Base-by-base conservation (phyloP, 305 asterid genomes). In the Fraxinus sp. region DNA sequence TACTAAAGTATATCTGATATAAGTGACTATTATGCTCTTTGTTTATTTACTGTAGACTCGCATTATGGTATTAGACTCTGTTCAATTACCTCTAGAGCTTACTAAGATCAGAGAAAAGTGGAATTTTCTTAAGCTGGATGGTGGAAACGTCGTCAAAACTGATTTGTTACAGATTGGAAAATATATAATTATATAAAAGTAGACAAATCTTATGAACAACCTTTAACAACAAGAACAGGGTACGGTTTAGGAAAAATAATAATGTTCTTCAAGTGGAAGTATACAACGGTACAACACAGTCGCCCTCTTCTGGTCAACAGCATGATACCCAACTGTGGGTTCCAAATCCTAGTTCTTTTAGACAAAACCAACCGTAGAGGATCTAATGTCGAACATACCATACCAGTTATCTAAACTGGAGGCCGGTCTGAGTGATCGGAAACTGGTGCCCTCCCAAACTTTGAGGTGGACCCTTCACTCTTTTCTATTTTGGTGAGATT, bases 401-500 rank as follows among this genome's bases (percentile, higher is more conserved):
- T n/a, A 55, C 24, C 26, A 22, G 26, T 52, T 52, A 22, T n/a
- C 66, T 55, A 55, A 55, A 55, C 66, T 22, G 26, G 66, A 55
- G 66, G 26, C 26, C 10, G 26, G 66, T n/a, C 10, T 55, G 10
- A 55, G 66, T 5, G 6, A n/a, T 55, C 10, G 0, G 10, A 55
- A 55, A 55, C 10, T n/a, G 24, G 24, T 6, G 26, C 66, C 9
- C 24, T 55, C 10, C 24, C 26, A 14, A 55, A 7, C 62, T 55
- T n/a, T 49, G 20, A 49, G 59, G 20, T n/a, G 7, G 59, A 49
- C 6, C 59, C 59, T 49, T 13, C 59, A 4, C 59, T 14, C 7
- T 49, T 49, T 49, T 55, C 66, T 55, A 0, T 88, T 32, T 83
- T 86, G 16, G 85, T 85, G 32, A 95, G 87, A 13, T 78, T 87